Conservation (phyloP, 1,284 basidiomycete species). For the Ceratobasidium sp. region DNA sequence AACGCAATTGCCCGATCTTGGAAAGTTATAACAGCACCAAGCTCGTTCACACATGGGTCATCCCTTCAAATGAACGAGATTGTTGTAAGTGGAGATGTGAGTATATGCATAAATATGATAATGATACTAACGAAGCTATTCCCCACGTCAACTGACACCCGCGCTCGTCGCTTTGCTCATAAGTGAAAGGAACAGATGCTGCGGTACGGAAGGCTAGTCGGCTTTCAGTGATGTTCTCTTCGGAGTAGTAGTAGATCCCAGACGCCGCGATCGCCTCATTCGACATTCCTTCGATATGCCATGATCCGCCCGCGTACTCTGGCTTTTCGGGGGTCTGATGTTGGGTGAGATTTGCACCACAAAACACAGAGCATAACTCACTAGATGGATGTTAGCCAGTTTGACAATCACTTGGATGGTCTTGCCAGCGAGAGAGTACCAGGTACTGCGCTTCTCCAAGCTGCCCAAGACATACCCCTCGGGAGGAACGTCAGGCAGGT, state of each 20-base stretch:
- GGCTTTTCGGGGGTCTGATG: slow-evolving; percentile 60
- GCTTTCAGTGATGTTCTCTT: slow-evolving; percentile 47
- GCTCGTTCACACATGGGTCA: slow-evolving; percentile 52
- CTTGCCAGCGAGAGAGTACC: slow-evolving; percentile 49
- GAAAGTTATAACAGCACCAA: slow-evolving; percentile 58
- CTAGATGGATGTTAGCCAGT: slow-evolving; percentile 63
- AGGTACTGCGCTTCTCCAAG: slow-evolving; percentile 49
- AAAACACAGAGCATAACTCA: not conserved
- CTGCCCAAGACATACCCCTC: slow-evolving; percentile 42
- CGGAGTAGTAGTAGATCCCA: too few relatives aligned
- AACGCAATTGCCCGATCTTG: slow-evolving; percentile 61
- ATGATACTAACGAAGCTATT: slow-evolving; percentile 1
- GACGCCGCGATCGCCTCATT: too few relatives aligned
- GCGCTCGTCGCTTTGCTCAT: slow-evolving; percentile 23
- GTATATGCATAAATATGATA: not conserved
- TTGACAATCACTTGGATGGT: slow-evolving; percentile 66
- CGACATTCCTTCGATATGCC: too few relatives aligned
- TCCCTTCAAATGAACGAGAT: too few relatives aligned
- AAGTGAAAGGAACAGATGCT: not conserved
- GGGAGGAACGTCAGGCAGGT: slow-evolving; percentile 48
- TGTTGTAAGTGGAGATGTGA: not conserved
- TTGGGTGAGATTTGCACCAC: not conserved
- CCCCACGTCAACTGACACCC: slow-evolving; percentile 26
- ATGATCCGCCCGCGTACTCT: slow-evolving; percentile 54
- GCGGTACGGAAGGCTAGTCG: slow-evolving; percentile 34